These are phyloP conservation scores for Pythium chondricola DNA, from an alignment of 352 stramenopile genomes.

Conservation along the genomic window DNA sequence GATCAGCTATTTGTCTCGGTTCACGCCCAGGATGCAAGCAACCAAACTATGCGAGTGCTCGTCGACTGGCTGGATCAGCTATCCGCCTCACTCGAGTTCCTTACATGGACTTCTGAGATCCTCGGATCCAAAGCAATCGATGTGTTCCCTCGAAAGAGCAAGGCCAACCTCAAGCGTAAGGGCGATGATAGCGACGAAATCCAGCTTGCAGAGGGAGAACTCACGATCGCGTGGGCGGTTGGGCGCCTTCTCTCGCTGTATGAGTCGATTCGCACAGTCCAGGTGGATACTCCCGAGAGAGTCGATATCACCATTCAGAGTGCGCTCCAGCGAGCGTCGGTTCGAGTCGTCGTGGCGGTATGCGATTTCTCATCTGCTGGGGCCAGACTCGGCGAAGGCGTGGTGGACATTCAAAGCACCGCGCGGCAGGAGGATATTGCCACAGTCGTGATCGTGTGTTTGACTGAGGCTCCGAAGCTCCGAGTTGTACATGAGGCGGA, in stretches of 20 bases:
- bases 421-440: neutral
- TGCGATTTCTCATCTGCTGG: constrained; percentile 5
- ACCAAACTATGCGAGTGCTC: constrained; percentile 10
- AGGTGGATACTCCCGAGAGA: neutral
- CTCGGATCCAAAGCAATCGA: constrained; percentile 26
- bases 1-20: constrained; percentile 29
- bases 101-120: constrained; percentile 42
- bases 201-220: constrained; percentile 4
- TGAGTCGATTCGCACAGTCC: neutral
- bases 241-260: constrained; percentile 7
- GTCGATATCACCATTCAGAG: constrained; percentile 3
- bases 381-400: too few relatives aligned
- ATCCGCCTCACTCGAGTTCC: constrained; percentile 49
- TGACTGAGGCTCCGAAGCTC: too few relatives aligned
- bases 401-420: neutral
- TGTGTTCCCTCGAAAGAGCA: constrained; percentile 9
- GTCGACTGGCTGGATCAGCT: constrained; percentile 64
- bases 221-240: constrained; percentile 5
- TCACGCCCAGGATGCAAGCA: constrained; percentile 12
- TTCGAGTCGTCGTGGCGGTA: neutral
- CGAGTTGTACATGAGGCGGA: too few relatives aligned
- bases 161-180: constrained; percentile 30
- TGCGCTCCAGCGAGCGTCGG: neutral
- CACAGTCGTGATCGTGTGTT: too few relatives aligned
- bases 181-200: neutral